These are phyloP conservation scores for Anethum foeniculum DNA, from an alignment of 140 eudicot species.

Conservation along the genomic window DNA sequence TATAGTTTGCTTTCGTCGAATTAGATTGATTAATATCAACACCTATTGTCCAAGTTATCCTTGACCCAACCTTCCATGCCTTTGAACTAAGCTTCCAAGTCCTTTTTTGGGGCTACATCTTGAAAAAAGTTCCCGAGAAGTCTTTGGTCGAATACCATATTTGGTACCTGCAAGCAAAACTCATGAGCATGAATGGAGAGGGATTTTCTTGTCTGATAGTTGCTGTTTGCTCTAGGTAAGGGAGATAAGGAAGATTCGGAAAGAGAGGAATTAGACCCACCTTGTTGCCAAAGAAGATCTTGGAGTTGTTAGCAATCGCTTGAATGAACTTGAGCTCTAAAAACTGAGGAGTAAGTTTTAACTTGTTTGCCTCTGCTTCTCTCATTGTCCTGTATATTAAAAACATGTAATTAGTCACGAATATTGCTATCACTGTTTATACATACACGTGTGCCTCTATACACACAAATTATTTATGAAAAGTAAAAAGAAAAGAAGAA, in stretches of 20 bases:
- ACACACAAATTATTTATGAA: not conserved
- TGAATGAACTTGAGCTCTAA: constrained; percentile 75
- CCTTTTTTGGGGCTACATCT: constrained; percentile 31
- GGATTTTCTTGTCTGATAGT: not conserved
- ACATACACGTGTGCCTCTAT: not conserved
- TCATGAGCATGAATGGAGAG: not conserved
- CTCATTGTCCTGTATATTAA: constrained; percentile 47
- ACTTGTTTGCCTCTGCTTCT: constrained; percentile 92
- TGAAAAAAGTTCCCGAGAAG: constrained; percentile 63
- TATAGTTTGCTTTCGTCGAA: not conserved
- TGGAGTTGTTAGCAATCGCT: constrained; percentile 79
- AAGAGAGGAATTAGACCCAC: constrained; percentile 21
- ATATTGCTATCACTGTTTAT: not conserved
- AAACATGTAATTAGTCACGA: not conserved
- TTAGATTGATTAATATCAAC: not conserved
- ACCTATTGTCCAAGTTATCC: not conserved
- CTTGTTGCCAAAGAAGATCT: constrained; percentile 85
- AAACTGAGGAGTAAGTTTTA: constrained; percentile 77
- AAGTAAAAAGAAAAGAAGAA: not conserved
- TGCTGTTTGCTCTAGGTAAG: not conserved
- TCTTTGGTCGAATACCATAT: constrained; percentile 77
- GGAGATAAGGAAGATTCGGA: not conserved
- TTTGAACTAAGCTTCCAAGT: constrained; percentile 29
- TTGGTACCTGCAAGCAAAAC: constrained; percentile 54
- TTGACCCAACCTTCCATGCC: not conserved